Evolutionary conservation across 177 flowering plant species (phyloP).

Genomic region (Vitis hybrid): DNA sequence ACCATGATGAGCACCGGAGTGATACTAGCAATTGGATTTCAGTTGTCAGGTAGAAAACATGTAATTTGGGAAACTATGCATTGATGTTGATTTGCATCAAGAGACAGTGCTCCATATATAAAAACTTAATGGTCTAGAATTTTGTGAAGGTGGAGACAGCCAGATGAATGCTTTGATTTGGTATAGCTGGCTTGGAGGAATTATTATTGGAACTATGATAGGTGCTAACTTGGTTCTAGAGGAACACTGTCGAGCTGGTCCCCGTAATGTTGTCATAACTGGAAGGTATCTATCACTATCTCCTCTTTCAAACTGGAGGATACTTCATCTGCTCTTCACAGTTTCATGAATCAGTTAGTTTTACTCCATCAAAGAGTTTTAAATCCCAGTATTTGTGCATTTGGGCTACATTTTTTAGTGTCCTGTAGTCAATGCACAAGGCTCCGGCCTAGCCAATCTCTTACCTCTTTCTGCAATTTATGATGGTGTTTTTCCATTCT

Average conservation of each 20-base stretch:
- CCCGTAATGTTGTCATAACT: slow-evolving; percentile 89
- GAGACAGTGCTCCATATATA: background rate
- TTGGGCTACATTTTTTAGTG: background rate
- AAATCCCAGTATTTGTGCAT: background rate
- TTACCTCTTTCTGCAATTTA: too few relatives aligned
- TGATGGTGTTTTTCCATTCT: too few relatives aligned
- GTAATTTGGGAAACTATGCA: background rate
- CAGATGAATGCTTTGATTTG: slow-evolving; percentile 81
- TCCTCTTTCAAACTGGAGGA: background rate
- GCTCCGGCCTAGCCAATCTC: too few relatives aligned
- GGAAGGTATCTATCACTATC: slow-evolving; percentile 63
- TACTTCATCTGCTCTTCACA: background rate
- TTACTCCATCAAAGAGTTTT: background rate
- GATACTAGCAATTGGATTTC: slow-evolving; percentile 74
- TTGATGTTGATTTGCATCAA: background rate
- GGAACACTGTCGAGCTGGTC: slow-evolving; percentile 83
- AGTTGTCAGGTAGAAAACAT: slow-evolving; percentile 68
- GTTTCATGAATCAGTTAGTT: background rate
- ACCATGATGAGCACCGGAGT: slow-evolving; percentile 99
- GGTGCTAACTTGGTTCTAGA: slow-evolving; percentile 93
- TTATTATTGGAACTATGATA: slow-evolving; percentile 92
- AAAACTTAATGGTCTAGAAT: slow-evolving; percentile 12
- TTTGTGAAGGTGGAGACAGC: slow-evolving; percentile 76
- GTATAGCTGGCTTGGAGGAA: slow-evolving; percentile 99
- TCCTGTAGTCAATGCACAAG: too few relatives aligned